These are phyloP conservation scores for Jamesozyma rosinii DNA, from an alignment of 805 yeast genomes.

Conservation along the genomic window DNA sequence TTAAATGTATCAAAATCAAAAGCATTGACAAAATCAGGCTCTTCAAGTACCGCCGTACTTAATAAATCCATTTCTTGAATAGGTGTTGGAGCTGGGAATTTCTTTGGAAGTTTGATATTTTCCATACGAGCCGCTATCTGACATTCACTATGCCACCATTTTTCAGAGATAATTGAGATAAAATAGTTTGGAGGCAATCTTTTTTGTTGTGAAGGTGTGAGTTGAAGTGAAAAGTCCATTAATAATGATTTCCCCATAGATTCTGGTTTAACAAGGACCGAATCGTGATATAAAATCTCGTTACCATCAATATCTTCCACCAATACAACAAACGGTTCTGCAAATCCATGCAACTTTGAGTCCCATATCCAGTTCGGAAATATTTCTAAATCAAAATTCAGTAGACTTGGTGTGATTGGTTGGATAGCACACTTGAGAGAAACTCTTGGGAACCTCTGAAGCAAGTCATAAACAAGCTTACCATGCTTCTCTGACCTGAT, in stretches of 20 bases:
- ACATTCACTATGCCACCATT: conserved; percentile 72
- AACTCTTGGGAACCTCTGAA: conserved; percentile 68
- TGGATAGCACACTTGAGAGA: conserved; percentile 51
- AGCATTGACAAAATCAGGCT: conserved; percentile 38
- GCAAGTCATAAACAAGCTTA: conserved; percentile 43
- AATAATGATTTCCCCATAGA: conserved; percentile 46
- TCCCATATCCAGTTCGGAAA: conserved; percentile 79
- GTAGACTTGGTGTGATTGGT: conserved; percentile 65
- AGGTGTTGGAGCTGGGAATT: conserved; percentile 23
- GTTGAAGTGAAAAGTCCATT: conserved; percentile 53
- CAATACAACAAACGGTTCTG: conserved; percentile 58
- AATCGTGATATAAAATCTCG: conserved; percentile 49
- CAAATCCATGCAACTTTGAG: conserved; percentile 45
- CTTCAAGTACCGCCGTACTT: conserved; percentile 40
- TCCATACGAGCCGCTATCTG: conserved; percentile 45
- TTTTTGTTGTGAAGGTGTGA: conserved; percentile 17
- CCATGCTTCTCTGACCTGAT: conserved; percentile 65
- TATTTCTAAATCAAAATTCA: conserved; percentile 58
- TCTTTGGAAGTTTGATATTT: conserved; percentile 21
- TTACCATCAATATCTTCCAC: conserved; percentile 85
- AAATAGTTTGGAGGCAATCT: conserved; percentile 62
- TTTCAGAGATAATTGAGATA: conserved; percentile 64
- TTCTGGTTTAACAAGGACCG: conserved; percentile 41
- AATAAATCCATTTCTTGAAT: conserved; percentile 32
- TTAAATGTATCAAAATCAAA: conserved; percentile 52